These are phyloP conservation scores for Quercus agrifolia DNA, from an alignment of 306 rosid species.

Conservation along the genomic window DNA sequence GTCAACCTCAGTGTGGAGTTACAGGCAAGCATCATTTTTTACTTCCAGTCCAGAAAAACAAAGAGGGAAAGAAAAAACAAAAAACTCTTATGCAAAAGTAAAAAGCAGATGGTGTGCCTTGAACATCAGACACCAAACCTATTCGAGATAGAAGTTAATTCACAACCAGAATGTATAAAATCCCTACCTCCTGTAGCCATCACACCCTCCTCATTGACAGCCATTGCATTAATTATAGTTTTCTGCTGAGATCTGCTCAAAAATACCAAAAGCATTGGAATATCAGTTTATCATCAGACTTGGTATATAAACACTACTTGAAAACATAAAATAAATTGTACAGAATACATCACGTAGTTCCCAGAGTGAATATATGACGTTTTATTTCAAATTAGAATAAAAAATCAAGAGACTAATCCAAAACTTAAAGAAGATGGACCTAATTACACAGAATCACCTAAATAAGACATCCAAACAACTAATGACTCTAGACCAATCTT, in stretches of 20 bases:
- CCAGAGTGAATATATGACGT: too few relatives aligned
- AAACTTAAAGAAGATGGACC: too few relatives aligned
- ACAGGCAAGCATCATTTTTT: background rate
- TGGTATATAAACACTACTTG: background rate
- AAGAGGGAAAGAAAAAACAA: background rate
- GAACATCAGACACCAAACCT: background rate
- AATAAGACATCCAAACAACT: too few relatives aligned
- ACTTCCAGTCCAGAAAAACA: background rate
- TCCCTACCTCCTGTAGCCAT: constrained; percentile 89
- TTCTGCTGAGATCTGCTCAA: constrained; percentile 89
- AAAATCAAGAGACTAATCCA: too few relatives aligned
- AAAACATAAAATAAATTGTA: background rate
- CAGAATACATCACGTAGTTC: too few relatives aligned
- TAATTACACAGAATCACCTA: too few relatives aligned
- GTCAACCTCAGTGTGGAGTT: background rate
- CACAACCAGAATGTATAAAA: constrained; percentile 1
- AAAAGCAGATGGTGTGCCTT: background rate
- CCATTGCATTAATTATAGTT: constrained; percentile 92
- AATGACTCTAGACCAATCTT: too few relatives aligned
- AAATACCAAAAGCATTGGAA: constrained; percentile 5
- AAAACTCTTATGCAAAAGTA: background rate
- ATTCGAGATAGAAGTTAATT: background rate
- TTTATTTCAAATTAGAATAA: too few relatives aligned
- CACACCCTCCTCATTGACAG: constrained; percentile 96
- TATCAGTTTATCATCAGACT: constrained; percentile 3